phyloP scores from a whole-genome alignment of 768 basidiomycete species.

The Mycena albidolilacea region DNA sequence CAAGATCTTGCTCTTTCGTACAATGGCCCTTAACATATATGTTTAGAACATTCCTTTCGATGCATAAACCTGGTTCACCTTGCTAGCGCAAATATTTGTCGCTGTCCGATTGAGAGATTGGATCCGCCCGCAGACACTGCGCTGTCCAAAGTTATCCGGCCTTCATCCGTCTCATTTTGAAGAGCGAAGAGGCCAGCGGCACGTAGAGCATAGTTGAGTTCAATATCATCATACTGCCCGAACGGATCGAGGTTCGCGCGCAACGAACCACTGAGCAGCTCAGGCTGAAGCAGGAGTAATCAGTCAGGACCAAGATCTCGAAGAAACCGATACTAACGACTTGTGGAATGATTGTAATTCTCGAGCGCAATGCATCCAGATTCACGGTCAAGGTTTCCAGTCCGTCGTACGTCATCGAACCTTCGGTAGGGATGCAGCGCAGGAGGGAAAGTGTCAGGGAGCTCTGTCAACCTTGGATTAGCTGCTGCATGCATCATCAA shows the following conservation, averaged over 20 bases:
- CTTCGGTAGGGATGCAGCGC: conserved; percentile 52
- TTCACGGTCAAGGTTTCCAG: conserved; percentile 56
- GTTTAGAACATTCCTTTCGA: neutral
- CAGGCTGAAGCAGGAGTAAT: conserved; percentile 45
- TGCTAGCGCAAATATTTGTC: conserved; percentile 64
- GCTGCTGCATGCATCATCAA: no score
- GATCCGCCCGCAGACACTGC: conserved; percentile 20
- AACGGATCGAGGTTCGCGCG: conserved; percentile 65
- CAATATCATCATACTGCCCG: conserved; percentile 58
- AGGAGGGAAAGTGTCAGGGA: conserved; percentile 69
- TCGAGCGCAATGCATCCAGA: conserved; percentile 59
- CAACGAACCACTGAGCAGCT: conserved; percentile 58
- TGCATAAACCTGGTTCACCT: neutral
- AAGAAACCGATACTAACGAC: conserved; percentile 1
- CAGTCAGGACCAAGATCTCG: neutral
- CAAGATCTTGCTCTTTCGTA: neutral
- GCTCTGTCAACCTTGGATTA: conserved; percentile 52
- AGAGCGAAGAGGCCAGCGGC: conserved; percentile 52
- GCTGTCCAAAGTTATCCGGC: conserved; percentile 38
- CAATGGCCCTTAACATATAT: conserved; percentile 18
- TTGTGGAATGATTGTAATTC: conserved; percentile 61
- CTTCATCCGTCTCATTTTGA: conserved; percentile 52
- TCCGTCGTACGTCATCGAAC: conserved; percentile 58
- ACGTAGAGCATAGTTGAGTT: conserved; percentile 52
- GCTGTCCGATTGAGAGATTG: conserved; percentile 60